phyloP scores from a whole-genome alignment of 2,329 filamentous ascomycete species.

The Fusarium dlaminii region DNA sequence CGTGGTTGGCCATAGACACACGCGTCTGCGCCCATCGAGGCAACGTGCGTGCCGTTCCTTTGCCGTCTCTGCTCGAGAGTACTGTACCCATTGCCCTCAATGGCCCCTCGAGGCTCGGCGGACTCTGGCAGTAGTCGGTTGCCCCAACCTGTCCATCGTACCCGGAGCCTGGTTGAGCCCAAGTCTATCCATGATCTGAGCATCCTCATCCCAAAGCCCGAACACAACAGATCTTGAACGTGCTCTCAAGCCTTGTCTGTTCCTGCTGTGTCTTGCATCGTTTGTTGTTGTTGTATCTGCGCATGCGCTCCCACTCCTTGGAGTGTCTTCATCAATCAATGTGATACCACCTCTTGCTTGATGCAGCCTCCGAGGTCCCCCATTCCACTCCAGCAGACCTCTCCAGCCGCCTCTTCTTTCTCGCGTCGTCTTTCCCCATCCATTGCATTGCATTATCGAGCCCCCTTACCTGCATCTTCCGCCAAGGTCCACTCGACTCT shows the following conservation, averaged over 20 bases:
- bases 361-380: slow-evolving; percentile 47
- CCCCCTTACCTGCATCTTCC: slow-evolving; percentile 57
- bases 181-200: slow-evolving; percentile 36
- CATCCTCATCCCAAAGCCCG: slow-evolving; percentile 15
- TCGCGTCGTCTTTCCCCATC: slow-evolving; percentile 46
- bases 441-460: slow-evolving; percentile 47
- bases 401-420: slow-evolving; percentile 42
- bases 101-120: slow-evolving; percentile 28
- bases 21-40: slow-evolving; percentile 34
- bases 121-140: slow-evolving; percentile 28
- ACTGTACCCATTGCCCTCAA: slow-evolving; percentile 13
- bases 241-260: slow-evolving; percentile 11
- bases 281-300: slow-evolving; percentile 27
- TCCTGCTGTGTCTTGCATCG: slow-evolving; percentile 31
- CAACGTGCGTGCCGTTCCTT: slow-evolving; percentile 26
- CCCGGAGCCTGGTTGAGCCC: slow-evolving; percentile 29
- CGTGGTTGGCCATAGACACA: slow-evolving; percentile 18
- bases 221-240: slow-evolving; percentile 32
- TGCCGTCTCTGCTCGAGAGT: slow-evolving; percentile 18
- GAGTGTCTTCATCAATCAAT: slow-evolving; percentile 48
- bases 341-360: slow-evolving; percentile 49
- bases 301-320: slow-evolving; percentile 41
- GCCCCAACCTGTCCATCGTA: slow-evolving; percentile 24
- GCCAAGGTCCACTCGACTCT: slow-evolving; percentile 56
- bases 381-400: slow-evolving; percentile 44